Percentiles rank a stretch among this genome's conserved stretches.
Conservation (phyloP, 192 early-diverging fungal species). For the Entomortierella parvispora region DNA sequence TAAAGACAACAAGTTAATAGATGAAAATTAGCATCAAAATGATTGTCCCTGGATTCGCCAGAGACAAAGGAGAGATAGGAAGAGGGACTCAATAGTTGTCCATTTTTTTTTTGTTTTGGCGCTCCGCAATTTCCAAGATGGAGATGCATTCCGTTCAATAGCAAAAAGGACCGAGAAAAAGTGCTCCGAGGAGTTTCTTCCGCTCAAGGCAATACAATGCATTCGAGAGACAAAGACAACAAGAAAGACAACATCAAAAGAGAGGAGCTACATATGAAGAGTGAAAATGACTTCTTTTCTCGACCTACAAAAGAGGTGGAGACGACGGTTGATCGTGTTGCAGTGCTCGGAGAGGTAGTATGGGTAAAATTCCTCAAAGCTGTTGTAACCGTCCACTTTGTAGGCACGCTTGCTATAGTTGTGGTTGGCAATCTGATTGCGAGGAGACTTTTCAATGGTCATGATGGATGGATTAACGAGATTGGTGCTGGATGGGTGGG, state of each 20-base stretch:
- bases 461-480: slow-evolving; percentile 17
- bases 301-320: slow-evolving; percentile 63
- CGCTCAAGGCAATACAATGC: too few relatives aligned
- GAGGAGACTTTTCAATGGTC: slow-evolving; percentile 10
- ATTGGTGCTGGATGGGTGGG: too few relatives aligned
- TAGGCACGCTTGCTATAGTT: slow-evolving; percentile 57
- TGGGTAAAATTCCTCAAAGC: slow-evolving; percentile 73
- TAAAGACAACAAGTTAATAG: neutral
- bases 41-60: neutral
- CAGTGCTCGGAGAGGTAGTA: slow-evolving; percentile 74
- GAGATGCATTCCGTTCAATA: too few relatives aligned
- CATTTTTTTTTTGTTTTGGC: too few relatives aligned
- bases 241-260: neutral
- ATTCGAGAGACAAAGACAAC: neutral
- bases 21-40: neutral
- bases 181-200: too few relatives aligned
- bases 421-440: slow-evolving; percentile 54
- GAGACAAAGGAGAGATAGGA: neutral
- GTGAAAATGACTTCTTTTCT: neutral
- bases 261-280: neutral
- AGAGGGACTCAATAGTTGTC: neutral
- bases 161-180: too few relatives aligned
- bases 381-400: slow-evolving; percentile 54
- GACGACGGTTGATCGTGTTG: slow-evolving; percentile 59
- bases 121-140: too few relatives aligned